These are phyloP conservation scores for Fusarium torulosum DNA, from an alignment of 2,329 filamentous ascomycete species.

Conservation along the genomic window DNA sequence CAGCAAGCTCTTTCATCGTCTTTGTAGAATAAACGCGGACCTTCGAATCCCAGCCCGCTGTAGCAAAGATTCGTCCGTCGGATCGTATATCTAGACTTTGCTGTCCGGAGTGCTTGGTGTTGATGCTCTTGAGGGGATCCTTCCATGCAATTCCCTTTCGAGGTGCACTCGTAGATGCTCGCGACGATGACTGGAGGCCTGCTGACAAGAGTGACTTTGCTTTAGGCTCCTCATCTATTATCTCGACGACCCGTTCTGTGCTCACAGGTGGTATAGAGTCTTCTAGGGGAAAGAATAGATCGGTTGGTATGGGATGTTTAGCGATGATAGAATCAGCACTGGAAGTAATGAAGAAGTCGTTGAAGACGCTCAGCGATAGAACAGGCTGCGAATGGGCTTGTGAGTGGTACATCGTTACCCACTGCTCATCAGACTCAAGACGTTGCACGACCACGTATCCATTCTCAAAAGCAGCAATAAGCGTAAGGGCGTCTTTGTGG, in stretches of 20 bases:
- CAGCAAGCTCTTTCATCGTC: conserved; percentile 87
- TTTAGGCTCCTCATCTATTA: conserved; percentile 35
- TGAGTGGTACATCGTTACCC: conserved; percentile 70
- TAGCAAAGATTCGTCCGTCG: conserved; percentile 87
- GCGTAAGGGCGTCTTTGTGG: conserved; percentile 63
- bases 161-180: conserved; percentile 10
- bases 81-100: conserved; percentile 82
- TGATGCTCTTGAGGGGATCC: conserved; percentile 69
- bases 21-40: conserved; percentile 84
- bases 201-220: conserved; percentile 46
- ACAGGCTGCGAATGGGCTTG: conserved; percentile 84
- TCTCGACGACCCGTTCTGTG: conserved; percentile 46
- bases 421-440: conserved; percentile 58
- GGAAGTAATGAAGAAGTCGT: conserved; percentile 78
- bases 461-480: conserved; percentile 87
- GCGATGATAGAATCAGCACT: conserved; percentile 84
- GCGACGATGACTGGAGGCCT: conserved; percentile 25
- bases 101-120: conserved; percentile 92
- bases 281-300: conserved; percentile 36
- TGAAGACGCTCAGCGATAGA: conserved; percentile 75
- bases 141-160: conserved; percentile 51
- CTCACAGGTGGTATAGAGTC: conserved; percentile 2
- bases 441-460: conserved; percentile 78
- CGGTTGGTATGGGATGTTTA: conserved; percentile 75
- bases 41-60: conserved; percentile 90